Evolutionary conservation across 495 filamentous ascomycete species (phyloP), one percentile per base, ranked within the genome.

Genomic region (Lichina pygmaea): DNA sequence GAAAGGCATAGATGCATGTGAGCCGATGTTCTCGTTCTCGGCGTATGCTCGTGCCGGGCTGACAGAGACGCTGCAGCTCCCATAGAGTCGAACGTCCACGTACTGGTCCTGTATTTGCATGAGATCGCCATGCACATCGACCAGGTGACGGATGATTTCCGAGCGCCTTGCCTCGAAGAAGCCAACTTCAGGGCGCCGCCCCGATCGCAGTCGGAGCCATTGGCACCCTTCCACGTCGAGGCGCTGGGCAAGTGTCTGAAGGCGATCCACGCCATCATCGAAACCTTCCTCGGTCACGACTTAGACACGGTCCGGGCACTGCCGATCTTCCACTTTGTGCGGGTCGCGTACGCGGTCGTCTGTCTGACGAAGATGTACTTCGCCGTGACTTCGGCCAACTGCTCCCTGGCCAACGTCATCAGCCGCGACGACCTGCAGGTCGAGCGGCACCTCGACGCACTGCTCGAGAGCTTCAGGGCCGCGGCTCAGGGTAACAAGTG

Each of bases 341-440:
- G 84, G 11, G 72, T 81, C 37, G 71, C 79, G 32, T 92, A 89
- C 50, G 78, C 83, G 6, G 69, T 78, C 16, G 74, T 94, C n/a
- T 71, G 84, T 13, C 59, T 94, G 13, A 83, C 93, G 56, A 93
- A 91, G 53, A 71, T 93, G 49, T 83, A 83, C 57, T 80, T 83
- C 43, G 74, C 81, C 3, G 75, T 81, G 8, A 73, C 69, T 10
- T 66, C 71, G 9, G 67, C 79, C 0, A 65, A 72, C 41, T 72
- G 72, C 17, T 76, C 78, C 51, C 61, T 93, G 0, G 78, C 78
- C 5, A 78, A 74, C 53, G 68, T 92, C 16, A 77, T 93, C 48
- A 71, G 76, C 45, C 73, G 75, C 48, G 69, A 78, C 34, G 70
- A 77, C 41, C 66, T 93, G 54, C 71, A 71, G 39, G 72, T 92